phyloP scores from a whole-genome alignment of 129 eudicot species.

The Centrapalus pauciflorus region DNA sequence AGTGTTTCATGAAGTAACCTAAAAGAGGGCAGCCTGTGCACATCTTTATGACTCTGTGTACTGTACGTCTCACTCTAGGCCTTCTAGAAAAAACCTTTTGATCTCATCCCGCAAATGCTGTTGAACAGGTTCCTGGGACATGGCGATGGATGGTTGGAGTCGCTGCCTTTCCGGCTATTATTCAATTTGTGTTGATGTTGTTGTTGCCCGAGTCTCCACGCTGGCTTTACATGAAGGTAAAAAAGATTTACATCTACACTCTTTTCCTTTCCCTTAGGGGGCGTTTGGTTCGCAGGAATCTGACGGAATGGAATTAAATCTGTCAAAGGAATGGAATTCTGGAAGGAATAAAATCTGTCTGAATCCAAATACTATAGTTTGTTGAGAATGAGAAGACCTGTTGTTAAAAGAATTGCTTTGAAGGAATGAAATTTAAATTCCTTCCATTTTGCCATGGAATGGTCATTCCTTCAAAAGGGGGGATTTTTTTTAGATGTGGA shows the following conservation, averaged over 20 bases:
- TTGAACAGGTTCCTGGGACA: conserved; percentile 58
- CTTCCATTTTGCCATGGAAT: neutral
- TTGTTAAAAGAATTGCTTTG: too few species aligned
- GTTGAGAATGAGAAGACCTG: too few species aligned
- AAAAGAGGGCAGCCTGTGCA: neutral
- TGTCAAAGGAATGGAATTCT: too few species aligned
- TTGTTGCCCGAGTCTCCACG: conserved; percentile 94
- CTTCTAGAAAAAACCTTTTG: neutral
- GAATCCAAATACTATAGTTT: too few species aligned
- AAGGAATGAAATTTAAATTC: too few species aligned
- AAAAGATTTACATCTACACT: neutral
- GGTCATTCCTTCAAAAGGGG: too few species aligned
- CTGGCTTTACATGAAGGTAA: conserved; percentile 85
- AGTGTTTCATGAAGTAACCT: neutral
- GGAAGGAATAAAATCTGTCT: too few species aligned
- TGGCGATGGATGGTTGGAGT: conserved; percentile 95
- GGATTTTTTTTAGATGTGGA: too few species aligned
- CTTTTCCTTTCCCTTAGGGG: neutral
- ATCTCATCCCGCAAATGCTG: neutral
- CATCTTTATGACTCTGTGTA: neutral
- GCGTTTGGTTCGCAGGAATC: too few species aligned
- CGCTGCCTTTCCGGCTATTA: conserved; percentile 76
- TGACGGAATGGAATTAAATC: too few species aligned
- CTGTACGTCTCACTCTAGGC: neutral
- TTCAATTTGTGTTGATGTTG: conserved; percentile 85